A percentile compares a stretch with the other conserved stretches of the same genome.
These are phyloP conservation scores for Solanum clarkiae DNA, from an alignment of 257 asterid species.

Conservation along the genomic window DNA sequence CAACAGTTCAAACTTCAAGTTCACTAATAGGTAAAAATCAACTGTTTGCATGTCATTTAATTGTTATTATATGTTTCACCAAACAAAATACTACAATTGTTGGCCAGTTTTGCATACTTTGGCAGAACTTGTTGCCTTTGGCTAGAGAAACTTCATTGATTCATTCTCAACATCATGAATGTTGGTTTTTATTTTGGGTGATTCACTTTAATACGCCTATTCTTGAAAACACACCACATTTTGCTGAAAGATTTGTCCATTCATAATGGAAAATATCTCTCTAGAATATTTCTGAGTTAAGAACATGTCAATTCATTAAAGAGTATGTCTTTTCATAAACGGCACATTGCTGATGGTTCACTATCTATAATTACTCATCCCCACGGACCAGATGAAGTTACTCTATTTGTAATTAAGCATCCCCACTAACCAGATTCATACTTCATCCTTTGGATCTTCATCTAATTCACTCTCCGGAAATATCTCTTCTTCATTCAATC, in stretches of 20 bases:
- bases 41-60: not conserved
- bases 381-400: not conserved
- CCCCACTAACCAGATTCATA: not conserved
- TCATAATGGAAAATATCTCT: not conserved
- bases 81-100: not conserved
- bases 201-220: not conserved
- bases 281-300: not conserved
- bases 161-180: not conserved
- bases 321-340: not conserved
- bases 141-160: not conserved
- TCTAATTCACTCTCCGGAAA: not conserved
- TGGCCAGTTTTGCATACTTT: not conserved
- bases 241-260: not conserved
- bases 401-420: not conserved
- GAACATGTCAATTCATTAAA: not conserved
- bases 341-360: not conserved
- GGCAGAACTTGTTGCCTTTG: not conserved
- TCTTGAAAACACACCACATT: not conserved
- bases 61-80: not conserved
- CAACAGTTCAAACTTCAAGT: conserved; percentile 28
- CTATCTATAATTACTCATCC: not conserved
- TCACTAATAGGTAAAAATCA: conserved; percentile 33
- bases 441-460: not conserved
- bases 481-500: not conserved
- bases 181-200: not conserved